A percentile compares a stretch with the other conserved stretches of the same genome.
Evolutionary conservation across 306 rosid species (phyloP).

Genomic region (Quercus glauca): DNA sequence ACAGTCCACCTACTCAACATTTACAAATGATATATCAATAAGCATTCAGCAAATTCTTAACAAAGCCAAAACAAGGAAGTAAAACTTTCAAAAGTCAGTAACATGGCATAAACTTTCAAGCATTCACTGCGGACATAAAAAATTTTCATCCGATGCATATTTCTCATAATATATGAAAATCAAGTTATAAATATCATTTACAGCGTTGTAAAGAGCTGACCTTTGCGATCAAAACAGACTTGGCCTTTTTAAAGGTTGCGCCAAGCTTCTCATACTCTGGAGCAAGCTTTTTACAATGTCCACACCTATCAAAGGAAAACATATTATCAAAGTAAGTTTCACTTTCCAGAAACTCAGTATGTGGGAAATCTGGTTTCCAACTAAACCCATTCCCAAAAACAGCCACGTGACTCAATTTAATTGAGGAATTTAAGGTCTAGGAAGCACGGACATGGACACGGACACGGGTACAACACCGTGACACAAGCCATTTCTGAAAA

Average conservation of each 20-base stretch:
- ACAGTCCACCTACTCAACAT: conserved; percentile 53
- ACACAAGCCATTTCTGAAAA: too few relatives aligned
- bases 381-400: not conserved
- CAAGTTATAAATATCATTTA: not conserved
- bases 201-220: conserved; percentile 34
- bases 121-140: not conserved
- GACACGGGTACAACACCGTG: too few relatives aligned
- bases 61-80: not conserved
- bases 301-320: conserved; percentile 64
- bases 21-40: not conserved
- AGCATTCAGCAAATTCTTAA: not conserved
- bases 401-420: not conserved
- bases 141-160: not conserved
- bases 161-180: not conserved
- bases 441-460: too few relatives aligned
- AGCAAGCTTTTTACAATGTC: conserved; percentile 98
- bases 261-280: conserved; percentile 93
- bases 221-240: conserved; percentile 85
- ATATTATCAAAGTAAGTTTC: not conserved
- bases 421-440: too few relatives aligned
- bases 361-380: not conserved
- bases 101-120: not conserved
- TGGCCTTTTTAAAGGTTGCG: conserved; percentile 79
- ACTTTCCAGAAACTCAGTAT: not conserved
- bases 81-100: not conserved